phyloP scores from a whole-genome alignment of 805 yeast species.

The Kurtzmaniella fragi region DNA sequence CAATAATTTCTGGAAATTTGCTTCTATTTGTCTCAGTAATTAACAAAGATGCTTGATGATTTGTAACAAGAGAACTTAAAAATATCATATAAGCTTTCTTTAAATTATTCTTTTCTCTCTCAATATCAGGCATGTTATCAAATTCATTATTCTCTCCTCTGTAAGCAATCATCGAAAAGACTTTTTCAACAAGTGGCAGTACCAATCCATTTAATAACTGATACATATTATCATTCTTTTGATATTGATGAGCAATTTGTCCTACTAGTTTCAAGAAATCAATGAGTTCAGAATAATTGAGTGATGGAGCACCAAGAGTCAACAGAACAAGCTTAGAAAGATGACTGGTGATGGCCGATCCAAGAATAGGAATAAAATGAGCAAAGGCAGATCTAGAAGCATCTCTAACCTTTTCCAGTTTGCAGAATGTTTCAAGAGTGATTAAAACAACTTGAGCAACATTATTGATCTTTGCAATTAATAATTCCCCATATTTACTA shows the following conservation, averaged over 20 bases:
- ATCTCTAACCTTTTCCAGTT: slow-evolving; percentile 69
- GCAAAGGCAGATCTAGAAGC: slow-evolving; percentile 85
- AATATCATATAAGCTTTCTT: slow-evolving; percentile 69
- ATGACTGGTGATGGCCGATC: slow-evolving; percentile 38
- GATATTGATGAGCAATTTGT: slow-evolving; percentile 78
- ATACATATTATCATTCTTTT: slow-evolving; percentile 61
- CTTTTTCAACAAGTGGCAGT: slow-evolving; percentile 67
- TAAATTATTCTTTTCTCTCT: slow-evolving; percentile 60
- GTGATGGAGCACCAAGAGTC: slow-evolving; percentile 50
- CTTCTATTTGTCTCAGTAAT: slow-evolving; percentile 61
- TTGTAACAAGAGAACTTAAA: slow-evolving; percentile 64
- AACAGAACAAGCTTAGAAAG: slow-evolving; percentile 66
- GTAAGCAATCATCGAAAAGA: slow-evolving; percentile 45
- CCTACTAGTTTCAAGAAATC: slow-evolving; percentile 85
- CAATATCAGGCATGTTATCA: slow-evolving; percentile 49
- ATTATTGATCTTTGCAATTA: slow-evolving; percentile 46
- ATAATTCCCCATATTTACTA: slow-evolving; percentile 28
- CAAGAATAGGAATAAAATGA: slow-evolving; percentile 72
- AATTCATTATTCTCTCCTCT: slow-evolving; percentile 25
- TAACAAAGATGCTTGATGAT: slow-evolving; percentile 74
- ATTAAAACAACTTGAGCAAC: slow-evolving; percentile 81
- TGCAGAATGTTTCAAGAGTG: slow-evolving; percentile 70
- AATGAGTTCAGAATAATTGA: slow-evolving; percentile 59
- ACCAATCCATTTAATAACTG: slow-evolving; percentile 67
- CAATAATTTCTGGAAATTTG: slow-evolving; percentile 56